phyloP scores from a whole-genome alignment of 805 yeast species.

The Candida quercuum region DNA sequence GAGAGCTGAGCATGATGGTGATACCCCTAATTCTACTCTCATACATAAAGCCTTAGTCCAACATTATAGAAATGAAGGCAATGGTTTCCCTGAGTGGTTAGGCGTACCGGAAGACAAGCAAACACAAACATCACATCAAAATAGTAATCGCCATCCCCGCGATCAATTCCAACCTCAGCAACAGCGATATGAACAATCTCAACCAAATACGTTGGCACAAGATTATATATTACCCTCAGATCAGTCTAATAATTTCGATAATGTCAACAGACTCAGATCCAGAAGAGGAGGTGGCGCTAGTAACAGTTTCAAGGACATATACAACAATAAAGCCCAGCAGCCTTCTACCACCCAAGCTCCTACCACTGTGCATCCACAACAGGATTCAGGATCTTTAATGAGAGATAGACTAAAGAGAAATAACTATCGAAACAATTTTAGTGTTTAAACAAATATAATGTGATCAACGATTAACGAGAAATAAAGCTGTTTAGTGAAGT shows the following conservation, averaged over 20 bases:
- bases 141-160: too few species aligned
- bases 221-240: neutral
- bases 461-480: neutral
- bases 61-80: slow-evolving; percentile 9
- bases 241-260: slow-evolving; percentile 1
- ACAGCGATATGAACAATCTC: slow-evolving; percentile 3
- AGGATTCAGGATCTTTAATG: slow-evolving; percentile 6
- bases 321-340: slow-evolving; percentile 3
- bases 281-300: slow-evolving; percentile 9
- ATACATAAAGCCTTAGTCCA: slow-evolving; percentile 23
- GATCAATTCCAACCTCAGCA: slow-evolving; percentile 2
- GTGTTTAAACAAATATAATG: slow-evolving; percentile 2
- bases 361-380: slow-evolving; percentile 3
- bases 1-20: slow-evolving; percentile 25
- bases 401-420: slow-evolving; percentile 22
- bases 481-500: neutral
- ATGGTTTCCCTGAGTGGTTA: slow-evolving; percentile 23
- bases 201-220: neutral
- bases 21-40: slow-evolving; percentile 18
- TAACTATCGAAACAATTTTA: slow-evolving; percentile 19
- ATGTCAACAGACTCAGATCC: slow-evolving; percentile 6
- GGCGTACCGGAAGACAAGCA: slow-evolving; percentile 16
- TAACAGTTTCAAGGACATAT: slow-evolving; percentile 15
- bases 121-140: slow-evolving; percentile 7
- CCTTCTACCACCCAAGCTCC: too few species aligned